These are phyloP conservation scores for Durio zibethinus DNA, from an alignment of 345 rosid genomes.

Conservation along the genomic window DNA sequence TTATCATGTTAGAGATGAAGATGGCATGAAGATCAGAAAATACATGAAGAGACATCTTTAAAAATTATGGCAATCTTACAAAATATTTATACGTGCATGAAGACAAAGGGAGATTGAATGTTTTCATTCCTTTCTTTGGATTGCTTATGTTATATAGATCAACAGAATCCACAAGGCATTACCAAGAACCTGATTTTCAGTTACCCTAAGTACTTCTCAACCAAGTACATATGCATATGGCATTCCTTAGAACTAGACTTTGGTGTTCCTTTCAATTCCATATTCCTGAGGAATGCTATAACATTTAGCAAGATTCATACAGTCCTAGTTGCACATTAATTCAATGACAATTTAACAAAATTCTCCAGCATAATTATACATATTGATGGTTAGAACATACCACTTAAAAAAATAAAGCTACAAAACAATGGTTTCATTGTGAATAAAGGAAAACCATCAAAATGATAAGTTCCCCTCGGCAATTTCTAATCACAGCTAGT, in stretches of 20 bases:
- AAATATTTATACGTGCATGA: not conserved
- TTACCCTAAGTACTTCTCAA: slow-evolving; percentile 2
- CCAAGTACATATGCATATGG: not conserved
- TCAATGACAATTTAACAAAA: not conserved
- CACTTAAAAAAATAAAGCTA: not conserved
- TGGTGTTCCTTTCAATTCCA: not conserved
- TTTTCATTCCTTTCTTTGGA: not conserved
- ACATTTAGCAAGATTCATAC: not conserved
- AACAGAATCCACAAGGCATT: not conserved
- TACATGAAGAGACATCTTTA: not conserved
- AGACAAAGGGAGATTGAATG: not conserved
- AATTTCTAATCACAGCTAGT: not conserved
- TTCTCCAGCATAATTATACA: not conserved
- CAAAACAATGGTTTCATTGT: too few relatives aligned
- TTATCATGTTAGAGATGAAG: slow-evolving; percentile 13
- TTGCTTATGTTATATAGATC: not conserved
- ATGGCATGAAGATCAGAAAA: not conserved
- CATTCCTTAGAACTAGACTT: not conserved
- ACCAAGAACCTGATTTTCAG: slow-evolving; percentile 1
- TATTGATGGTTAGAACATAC: not conserved
- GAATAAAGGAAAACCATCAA: too few relatives aligned
- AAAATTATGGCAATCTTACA: not conserved
- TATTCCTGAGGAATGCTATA: not conserved
- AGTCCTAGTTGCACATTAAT: not conserved
- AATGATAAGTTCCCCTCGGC: not conserved